Evolutionary conservation across 257 asterid genomes (phyloP).

Genomic region (Plantago elongata): DNA sequence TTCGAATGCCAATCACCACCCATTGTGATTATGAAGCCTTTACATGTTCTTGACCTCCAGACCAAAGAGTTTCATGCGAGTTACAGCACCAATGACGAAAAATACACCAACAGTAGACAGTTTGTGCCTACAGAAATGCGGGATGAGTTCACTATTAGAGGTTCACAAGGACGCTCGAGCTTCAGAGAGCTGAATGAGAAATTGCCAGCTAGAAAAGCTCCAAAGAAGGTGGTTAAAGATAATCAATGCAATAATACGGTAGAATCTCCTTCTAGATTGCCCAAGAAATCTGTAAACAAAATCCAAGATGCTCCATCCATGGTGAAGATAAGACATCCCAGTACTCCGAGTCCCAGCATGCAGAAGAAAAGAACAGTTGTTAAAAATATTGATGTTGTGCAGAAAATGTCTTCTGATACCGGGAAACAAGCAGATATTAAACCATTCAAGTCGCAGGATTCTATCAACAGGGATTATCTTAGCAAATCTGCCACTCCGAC

Average conservation of each 20-base stretch:
- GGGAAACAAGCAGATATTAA: conserved; percentile 27
- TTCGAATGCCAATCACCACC: conserved; percentile 37
- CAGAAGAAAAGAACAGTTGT: conserved; percentile 34
- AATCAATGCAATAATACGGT: conserved; percentile 22
- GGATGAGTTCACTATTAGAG: conserved; percentile 20
- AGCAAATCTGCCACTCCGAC: conserved; percentile 21
- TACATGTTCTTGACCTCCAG: conserved; percentile 16
- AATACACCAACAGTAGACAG: conserved; percentile 19
- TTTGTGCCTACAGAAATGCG: conserved; percentile 23
- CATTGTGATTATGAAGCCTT: conserved; percentile 56
- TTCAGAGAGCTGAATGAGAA: conserved; percentile 22
- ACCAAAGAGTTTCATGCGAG: conserved; percentile 13
- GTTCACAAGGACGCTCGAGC: conserved; percentile 19
- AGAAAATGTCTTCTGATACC: conserved; percentile 23
- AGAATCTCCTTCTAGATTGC: conserved; percentile 16
- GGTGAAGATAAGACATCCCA: conserved; percentile 23
- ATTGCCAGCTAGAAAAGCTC: conserved; percentile 20
- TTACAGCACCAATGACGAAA: conserved; percentile 18
- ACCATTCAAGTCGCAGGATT: conserved; percentile 22
- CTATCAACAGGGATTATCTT: conserved; percentile 17
- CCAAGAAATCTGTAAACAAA: conserved; percentile 21
- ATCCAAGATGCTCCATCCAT: conserved; percentile 22
- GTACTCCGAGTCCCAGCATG: conserved; percentile 27
- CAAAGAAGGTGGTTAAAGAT: conserved; percentile 21
- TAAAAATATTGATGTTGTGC: conserved; percentile 24